Evolutionary conservation across 352 stramenopile genomes (phyloP).

Genomic region (Pythium phragmitis): DNA sequence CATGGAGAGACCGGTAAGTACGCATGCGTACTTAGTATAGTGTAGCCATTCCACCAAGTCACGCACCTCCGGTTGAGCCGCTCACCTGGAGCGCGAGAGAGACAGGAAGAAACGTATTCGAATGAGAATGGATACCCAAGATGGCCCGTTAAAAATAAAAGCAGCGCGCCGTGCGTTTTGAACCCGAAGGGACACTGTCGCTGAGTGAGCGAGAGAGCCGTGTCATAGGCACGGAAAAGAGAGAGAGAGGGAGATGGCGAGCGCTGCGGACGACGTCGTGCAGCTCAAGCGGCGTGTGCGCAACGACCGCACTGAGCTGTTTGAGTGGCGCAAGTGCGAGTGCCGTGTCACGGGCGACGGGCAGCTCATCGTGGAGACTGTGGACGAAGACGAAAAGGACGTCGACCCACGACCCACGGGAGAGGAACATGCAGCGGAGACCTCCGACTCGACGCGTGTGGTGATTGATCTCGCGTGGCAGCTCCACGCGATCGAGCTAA

Average conservation of each 20-base stretch:
- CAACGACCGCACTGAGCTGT: constrained; percentile 56
- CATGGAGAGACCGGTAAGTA: constrained; percentile 2
- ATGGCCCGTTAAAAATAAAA: too few relatives aligned
- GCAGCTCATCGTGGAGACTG: constrained; percentile 37
- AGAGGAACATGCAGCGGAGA: not conserved
- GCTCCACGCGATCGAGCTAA: constrained; percentile 44
- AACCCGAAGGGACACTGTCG: too few relatives aligned
- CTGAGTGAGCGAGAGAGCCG: too few relatives aligned
- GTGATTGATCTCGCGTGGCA: constrained; percentile 46
- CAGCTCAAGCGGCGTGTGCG: constrained; percentile 62
- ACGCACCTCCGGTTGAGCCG: too few relatives aligned
- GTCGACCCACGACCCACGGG: not conserved
- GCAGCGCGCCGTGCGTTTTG: too few relatives aligned
- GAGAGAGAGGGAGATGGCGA: constrained; percentile 4
- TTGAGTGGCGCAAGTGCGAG: constrained; percentile 61
- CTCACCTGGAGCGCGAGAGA: too few relatives aligned
- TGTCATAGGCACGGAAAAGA: not conserved
- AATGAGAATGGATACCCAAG: too few relatives aligned
- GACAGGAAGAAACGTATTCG: too few relatives aligned
- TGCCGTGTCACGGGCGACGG: constrained; percentile 42
- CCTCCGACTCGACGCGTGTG: constrained; percentile 12
- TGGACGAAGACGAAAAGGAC: constrained; percentile 29
- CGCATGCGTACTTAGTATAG: constrained; percentile 3
- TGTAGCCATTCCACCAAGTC: not conserved
- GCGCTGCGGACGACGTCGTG: constrained; percentile 20